These are phyloP conservation scores for Westerdykella aurantiaca DNA, from an alignment of 2,329 filamentous ascomycete genomes.

Conservation along the genomic window DNA sequence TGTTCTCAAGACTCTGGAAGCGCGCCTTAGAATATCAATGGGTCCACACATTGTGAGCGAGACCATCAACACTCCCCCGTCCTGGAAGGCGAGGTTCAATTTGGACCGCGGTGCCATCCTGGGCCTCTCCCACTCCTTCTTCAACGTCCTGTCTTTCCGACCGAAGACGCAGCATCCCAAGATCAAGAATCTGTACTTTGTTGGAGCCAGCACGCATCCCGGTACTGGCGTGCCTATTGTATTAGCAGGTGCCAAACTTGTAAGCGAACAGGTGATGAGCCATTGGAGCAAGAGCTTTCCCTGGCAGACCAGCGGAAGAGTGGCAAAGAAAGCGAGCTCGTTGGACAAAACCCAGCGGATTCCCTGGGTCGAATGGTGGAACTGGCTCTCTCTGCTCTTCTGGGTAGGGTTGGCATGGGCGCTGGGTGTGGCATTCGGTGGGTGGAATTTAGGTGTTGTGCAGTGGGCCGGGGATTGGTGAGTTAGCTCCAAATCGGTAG, in stretches of 20 bases:
- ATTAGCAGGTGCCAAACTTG: constrained; percentile 62
- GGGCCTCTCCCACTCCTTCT: constrained; percentile 66
- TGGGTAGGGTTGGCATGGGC: too few species aligned
- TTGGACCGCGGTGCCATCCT: constrained; percentile 70
- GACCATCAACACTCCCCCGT: constrained; percentile 58
- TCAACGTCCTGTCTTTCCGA: constrained; percentile 64
- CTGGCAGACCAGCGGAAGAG: constrained; percentile 29
- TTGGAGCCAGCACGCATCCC: constrained; percentile 69
- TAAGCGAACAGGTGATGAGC: constrained; percentile 48
- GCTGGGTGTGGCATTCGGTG: too few species aligned
- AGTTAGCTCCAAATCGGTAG: too few species aligned
- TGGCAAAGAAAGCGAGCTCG: constrained; percentile 1
- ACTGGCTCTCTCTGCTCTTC: constrained; percentile 12
- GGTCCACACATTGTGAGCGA: constrained; percentile 54
- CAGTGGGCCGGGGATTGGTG: too few species aligned
- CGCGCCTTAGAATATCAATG: constrained; percentile 54
- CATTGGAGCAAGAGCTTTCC: constrained; percentile 37
- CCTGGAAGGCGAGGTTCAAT: constrained; percentile 65
- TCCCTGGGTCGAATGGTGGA: constrained; percentile 12
- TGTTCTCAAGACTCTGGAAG: constrained; percentile 56
- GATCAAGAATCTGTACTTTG: constrained; percentile 58
- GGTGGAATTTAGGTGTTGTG: too few species aligned
- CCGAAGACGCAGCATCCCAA: constrained; percentile 52
- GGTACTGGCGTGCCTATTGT: constrained; percentile 72
- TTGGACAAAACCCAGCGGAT: constrained; percentile 16